phyloP scores from a whole-genome alignment of 495 filamentous ascomycete species.

The Penicillium goetzii region DNA sequence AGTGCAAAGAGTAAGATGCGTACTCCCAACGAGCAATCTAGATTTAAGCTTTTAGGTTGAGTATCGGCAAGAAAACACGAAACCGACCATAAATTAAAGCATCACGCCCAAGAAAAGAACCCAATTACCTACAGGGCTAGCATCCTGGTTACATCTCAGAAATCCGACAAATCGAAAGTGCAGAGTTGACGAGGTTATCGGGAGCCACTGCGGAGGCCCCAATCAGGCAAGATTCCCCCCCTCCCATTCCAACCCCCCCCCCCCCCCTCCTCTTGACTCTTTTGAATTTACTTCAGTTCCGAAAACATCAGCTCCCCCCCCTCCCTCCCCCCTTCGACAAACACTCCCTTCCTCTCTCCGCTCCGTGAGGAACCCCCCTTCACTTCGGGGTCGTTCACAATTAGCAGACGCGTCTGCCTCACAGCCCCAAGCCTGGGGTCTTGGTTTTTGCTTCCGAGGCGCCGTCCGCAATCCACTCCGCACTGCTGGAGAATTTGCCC shows the following conservation, averaged over 20 bases:
- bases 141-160: not conserved
- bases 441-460: constrained; percentile 38
- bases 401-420: constrained; percentile 23
- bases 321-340: constrained; percentile 3
- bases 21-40: not conserved
- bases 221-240: constrained; percentile 26
- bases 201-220: constrained; percentile 14
- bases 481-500: constrained; percentile 22
- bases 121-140: not conserved
- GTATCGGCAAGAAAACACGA: not conserved
- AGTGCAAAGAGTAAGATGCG: not conserved
- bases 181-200: constrained; percentile 6
- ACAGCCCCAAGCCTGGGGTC: constrained; percentile 37
- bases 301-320: not conserved
- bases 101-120: not conserved
- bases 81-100: not conserved
- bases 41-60: not conserved
- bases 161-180: not conserved
- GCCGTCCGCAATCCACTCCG: constrained; percentile 31
- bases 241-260: constrained; percentile 10
- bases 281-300: constrained; percentile 5
- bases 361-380: constrained; percentile 3
- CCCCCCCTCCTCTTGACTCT: constrained; percentile 9
- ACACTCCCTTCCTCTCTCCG: not conserved
- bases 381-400: constrained; percentile 19